Conservation (phyloP, 306 rosid genomes). For the Glycine latifolia region DNA sequence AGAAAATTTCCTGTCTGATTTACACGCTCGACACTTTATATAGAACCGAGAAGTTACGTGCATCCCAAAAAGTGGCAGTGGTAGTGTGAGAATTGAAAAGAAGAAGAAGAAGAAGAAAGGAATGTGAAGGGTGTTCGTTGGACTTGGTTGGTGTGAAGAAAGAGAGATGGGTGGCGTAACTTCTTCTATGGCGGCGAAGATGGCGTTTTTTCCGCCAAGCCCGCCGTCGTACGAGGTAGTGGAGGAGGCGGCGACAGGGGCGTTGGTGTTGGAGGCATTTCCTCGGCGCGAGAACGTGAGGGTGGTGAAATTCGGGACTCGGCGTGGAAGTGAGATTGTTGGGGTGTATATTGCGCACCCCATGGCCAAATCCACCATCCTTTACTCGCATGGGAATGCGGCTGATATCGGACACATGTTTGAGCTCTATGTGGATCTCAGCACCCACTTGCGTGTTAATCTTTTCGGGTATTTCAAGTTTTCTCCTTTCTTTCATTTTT, state of each 20-base stretch:
- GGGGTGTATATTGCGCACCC: slow-evolving; percentile 81
- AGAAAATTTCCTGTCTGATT: not conserved
- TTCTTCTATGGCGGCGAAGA: slow-evolving; percentile 89
- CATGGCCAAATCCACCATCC: slow-evolving; percentile 79
- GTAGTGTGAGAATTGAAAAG: not conserved
- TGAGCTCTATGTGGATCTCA: slow-evolving; percentile 78
- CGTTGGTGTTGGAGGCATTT: slow-evolving; percentile 59
- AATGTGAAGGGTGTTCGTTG: not conserved
- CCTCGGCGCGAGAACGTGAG: slow-evolving; percentile 81
- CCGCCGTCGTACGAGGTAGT: slow-evolving; percentile 79
- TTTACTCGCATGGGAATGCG: slow-evolving; percentile 88
- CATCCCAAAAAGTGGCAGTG: slow-evolving; percentile 14
- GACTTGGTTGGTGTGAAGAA: not conserved
- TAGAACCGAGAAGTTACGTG: slow-evolving; percentile 29
- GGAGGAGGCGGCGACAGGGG: slow-evolving; percentile 59
- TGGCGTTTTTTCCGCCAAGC: slow-evolving; percentile 87
- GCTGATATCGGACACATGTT: slow-evolving; percentile 90
- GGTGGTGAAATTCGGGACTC: slow-evolving; percentile 69
- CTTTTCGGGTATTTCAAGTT: slow-evolving; percentile 65
- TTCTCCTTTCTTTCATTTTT: not conserved
- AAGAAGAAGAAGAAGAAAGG: not conserved
- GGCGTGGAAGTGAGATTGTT: slow-evolving; percentile 80
- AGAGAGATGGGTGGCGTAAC: slow-evolving; percentile 82
- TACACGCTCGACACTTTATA: not conserved
- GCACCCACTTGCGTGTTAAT: slow-evolving; percentile 77